Percentiles rank a stretch among this genome's conserved stretches.
These are phyloP conservation scores for Falciphora oryzae DNA, from an alignment of 2,329 filamentous ascomycete species.

Conservation along the genomic window DNA sequence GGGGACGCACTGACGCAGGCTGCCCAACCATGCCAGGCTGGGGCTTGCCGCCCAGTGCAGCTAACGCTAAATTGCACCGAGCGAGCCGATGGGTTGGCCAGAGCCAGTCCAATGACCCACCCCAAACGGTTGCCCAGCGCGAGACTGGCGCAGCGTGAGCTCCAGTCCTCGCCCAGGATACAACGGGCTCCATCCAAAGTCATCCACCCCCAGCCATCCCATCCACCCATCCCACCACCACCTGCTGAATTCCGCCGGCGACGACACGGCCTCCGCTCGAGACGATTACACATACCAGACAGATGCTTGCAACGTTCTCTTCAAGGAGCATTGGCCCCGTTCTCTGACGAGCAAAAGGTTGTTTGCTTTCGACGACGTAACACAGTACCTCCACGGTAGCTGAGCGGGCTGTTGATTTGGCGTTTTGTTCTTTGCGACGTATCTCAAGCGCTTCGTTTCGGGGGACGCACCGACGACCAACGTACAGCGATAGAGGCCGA, in stretches of 20 bases:
- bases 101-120: not conserved
- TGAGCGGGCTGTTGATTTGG: not conserved
- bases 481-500: not conserved
- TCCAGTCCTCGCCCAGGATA: not conserved
- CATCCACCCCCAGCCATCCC: slow-evolving; percentile 1
- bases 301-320: not conserved
- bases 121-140: not conserved
- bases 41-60: not conserved
- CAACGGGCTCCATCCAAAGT: not conserved
- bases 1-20: too few species aligned
- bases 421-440: not conserved
- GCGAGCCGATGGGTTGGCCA: not conserved
- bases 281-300: not conserved
- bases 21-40: too few species aligned
- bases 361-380: not conserved
- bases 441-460: not conserved
- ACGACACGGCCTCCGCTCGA: not conserved
- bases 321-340: not conserved
- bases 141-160: not conserved
- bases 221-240: slow-evolving; percentile 4
- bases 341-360: not conserved
- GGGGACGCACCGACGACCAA: not conserved
- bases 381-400: not conserved
- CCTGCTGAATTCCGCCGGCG: not conserved
- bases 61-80: slow-evolving; percentile 2